Conservation (phyloP, 225 moss, liverwort and hornwort genomes). For the Bryoerythrophyllum caledonicum region DNA sequence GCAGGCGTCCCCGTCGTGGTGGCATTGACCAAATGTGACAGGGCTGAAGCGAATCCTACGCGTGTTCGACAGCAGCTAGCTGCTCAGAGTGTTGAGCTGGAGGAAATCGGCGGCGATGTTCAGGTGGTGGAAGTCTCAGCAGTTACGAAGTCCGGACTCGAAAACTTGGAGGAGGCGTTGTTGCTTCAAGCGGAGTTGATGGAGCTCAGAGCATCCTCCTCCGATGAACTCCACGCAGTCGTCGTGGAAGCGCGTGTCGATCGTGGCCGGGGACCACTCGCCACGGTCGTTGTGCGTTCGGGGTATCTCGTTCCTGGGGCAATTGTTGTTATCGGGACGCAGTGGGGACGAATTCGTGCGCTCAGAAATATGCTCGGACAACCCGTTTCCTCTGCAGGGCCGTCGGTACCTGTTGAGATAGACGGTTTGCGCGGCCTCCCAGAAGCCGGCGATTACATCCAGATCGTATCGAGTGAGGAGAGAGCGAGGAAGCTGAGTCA, state of each 20-base stretch:
- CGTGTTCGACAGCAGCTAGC: conserved; percentile 82
- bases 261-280: conserved; percentile 85
- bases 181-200: conserved; percentile 93
- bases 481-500: conserved; percentile 79
- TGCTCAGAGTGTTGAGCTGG: conserved; percentile 76
- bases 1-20: conserved; percentile 92
- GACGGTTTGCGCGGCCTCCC: conserved; percentile 88
- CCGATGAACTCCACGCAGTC: conserved; percentile 85
- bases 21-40: conserved; percentile 91
- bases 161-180: conserved; percentile 85
- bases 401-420: conserved; percentile 86
- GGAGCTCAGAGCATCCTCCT: conserved; percentile 71
- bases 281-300: conserved; percentile 83
- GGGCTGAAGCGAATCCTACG: conserved; percentile 68
- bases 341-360: conserved; percentile 87
- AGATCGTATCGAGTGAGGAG: conserved; percentile 83
- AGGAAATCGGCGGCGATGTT: conserved; percentile 89
- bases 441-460: conserved; percentile 87
- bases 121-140: conserved; percentile 78
- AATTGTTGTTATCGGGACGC: conserved; percentile 79
- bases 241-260: conserved; percentile 95
- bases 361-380: conserved; percentile 79
- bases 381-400: conserved; percentile 66
- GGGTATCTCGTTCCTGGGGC: conserved; percentile 72
- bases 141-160: conserved; percentile 56